Evolutionary conservation across 768 basidiomycete species (phyloP).

Genomic region (Cyclocybe cylindracea): DNA sequence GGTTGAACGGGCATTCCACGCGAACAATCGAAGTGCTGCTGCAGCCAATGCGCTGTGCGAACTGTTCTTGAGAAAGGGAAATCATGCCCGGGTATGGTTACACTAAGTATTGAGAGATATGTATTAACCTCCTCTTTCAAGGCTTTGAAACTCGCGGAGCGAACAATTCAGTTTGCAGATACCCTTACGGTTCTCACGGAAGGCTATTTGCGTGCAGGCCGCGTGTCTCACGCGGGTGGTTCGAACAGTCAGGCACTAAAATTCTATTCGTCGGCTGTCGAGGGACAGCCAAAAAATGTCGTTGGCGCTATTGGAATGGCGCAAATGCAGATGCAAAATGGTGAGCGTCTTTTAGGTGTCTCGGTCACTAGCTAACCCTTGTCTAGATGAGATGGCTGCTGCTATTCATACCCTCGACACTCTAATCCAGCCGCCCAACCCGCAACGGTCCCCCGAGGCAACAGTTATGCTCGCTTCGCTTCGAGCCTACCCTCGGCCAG

Average conservation of each 20-base stretch:
- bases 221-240: conserved; percentile 77
- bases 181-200: conserved; percentile 83
- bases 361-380: conserved; percentile 1
- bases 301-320: conserved; percentile 84
- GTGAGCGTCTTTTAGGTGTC: conserved; percentile 36
- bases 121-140: conserved; percentile 25
- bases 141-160: conserved; percentile 92
- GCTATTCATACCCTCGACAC: conserved; percentile 87
- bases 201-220: conserved; percentile 81
- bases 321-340: conserved; percentile 82
- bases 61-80: conserved; percentile 72
- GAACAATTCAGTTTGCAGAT: conserved; percentile 93
- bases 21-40: conserved; percentile 74
- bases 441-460: conserved; percentile 76
- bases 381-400: conserved; percentile 74
- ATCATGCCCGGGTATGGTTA: conserved; percentile 53
- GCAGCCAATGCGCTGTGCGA: conserved; percentile 85
- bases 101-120: background rate
- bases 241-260: conserved; percentile 61
- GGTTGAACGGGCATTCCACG: conserved; percentile 79
- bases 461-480: conserved; percentile 88
- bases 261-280: conserved; percentile 66
- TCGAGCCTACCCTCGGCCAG: conserved; percentile 79
- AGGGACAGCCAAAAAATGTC: conserved; percentile 73
- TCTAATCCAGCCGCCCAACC: conserved; percentile 65